Conservation (phyloP, 75 land plant species). For the Sequoiadendron giganteum region DNA sequence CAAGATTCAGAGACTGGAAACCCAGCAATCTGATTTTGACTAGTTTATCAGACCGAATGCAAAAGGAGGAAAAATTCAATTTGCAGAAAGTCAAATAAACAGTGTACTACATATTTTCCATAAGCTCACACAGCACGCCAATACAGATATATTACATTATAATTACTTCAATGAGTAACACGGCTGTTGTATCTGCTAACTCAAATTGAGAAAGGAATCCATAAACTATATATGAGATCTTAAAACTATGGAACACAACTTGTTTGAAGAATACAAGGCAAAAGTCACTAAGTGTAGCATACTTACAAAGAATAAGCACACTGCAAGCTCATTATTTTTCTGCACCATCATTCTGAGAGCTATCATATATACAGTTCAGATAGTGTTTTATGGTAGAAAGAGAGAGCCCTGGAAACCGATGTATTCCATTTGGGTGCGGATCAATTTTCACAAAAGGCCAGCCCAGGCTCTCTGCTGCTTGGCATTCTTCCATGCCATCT, state of each 20-base stretch:
- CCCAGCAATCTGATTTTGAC: background rate
- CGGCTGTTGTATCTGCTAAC: background rate
- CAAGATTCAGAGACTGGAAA: background rate
- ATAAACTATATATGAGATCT: background rate
- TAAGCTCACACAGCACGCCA: background rate
- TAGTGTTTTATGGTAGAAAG: slow-evolving; percentile 44
- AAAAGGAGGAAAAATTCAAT: background rate
- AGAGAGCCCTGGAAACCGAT: slow-evolving; percentile 71
- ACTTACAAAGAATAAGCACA: background rate
- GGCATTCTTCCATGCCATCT: slow-evolving; percentile 85
- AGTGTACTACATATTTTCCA: background rate
- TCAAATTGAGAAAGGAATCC: background rate
- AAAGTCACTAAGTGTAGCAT: background rate
- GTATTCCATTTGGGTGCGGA: slow-evolving; percentile 38
- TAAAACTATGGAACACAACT: background rate
- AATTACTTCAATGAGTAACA: background rate
- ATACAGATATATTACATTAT: background rate
- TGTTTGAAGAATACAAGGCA: background rate
- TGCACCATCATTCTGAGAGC: slow-evolving; percentile 7
- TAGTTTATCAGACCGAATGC: background rate
- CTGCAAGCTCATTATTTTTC: background rate
- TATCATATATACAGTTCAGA: slow-evolving; percentile 56
- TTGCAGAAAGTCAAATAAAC: background rate
- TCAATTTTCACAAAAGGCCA: slow-evolving; percentile 87
- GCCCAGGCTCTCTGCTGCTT: slow-evolving; percentile 64